Percentiles rank a stretch among this genome's conserved stretches.
Evolutionary conservation across 768 basidiomycete genomes (phyloP).

Genomic region (Neoboletus subvelutipes): DNA sequence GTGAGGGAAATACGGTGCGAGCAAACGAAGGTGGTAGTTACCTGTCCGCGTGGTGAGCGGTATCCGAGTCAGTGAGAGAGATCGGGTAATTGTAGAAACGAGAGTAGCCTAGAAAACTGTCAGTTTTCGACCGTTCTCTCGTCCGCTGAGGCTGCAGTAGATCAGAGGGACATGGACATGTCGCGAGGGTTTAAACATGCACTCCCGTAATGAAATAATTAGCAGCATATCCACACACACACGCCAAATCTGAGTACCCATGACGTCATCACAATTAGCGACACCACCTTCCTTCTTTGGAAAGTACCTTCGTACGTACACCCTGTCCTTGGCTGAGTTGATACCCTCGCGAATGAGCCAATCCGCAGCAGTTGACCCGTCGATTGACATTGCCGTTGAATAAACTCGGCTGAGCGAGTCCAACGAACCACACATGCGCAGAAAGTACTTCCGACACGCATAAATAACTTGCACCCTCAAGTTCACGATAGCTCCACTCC

Average conservation of each 20-base stretch:
- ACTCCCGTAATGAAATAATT: slow-evolving; percentile 5
- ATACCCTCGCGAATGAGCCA: not conserved
- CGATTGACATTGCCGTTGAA: not conserved
- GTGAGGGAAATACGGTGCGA: not conserved
- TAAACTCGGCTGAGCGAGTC: not conserved
- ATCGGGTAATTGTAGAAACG: not conserved
- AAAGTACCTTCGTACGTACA: not conserved
- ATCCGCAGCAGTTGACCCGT: not conserved
- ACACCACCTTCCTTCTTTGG: slow-evolving; percentile 14
- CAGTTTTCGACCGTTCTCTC: not conserved
- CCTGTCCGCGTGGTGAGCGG: not conserved
- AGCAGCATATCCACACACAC: too few species aligned
- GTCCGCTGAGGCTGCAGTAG: not conserved
- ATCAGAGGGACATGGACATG: slow-evolving; percentile 8
- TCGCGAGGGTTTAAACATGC: slow-evolving; percentile 1
- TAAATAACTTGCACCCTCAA: slow-evolving; percentile 4
- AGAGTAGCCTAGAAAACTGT: too few species aligned
- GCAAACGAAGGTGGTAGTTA: not conserved
- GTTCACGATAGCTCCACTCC: not conserved
- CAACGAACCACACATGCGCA: not conserved
- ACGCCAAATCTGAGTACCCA: slow-evolving; percentile 12
- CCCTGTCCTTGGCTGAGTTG: not conserved
- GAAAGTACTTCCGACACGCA: not conserved
- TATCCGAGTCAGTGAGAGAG: not conserved
- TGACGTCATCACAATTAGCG: slow-evolving; percentile 22